These are phyloP conservation scores for Pseudopyrenochaeta lycopersici DNA, from an alignment of 2,329 filamentous ascomycete species.

Conservation along the genomic window DNA sequence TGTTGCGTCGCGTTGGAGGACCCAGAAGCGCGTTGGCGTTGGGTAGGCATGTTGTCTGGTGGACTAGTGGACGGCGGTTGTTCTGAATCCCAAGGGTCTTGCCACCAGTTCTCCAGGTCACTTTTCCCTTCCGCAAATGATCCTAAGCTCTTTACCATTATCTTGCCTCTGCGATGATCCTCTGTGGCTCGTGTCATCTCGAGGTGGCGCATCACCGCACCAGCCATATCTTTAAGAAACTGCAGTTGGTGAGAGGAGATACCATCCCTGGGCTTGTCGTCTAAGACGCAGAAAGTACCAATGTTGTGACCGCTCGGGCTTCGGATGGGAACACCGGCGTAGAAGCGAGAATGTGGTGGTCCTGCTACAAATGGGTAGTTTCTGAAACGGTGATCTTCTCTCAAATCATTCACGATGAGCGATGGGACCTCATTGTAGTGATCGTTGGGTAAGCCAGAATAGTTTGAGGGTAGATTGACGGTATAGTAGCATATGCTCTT, in stretches of 20 bases:
- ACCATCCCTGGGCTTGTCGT: conserved; percentile 63
- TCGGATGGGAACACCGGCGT: conserved; percentile 69
- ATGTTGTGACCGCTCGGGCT: conserved; percentile 66
- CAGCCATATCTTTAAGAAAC: conserved; percentile 65
- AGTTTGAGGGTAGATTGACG: conserved; percentile 37
- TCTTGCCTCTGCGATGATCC: conserved; percentile 63
- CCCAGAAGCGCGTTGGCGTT: conserved; percentile 30
- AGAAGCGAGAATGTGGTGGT: conserved; percentile 54
- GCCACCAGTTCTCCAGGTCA: conserved; percentile 44
- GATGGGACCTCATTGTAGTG: conserved; percentile 30
- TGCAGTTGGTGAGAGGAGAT: conserved; percentile 59
- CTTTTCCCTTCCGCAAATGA: conserved; percentile 50
- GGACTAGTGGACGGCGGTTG: conserved; percentile 13
- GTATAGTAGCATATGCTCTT: conserved; percentile 46
- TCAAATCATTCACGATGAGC: conserved; percentile 44
- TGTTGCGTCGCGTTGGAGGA: conserved; percentile 22
- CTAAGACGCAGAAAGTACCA: conserved; percentile 68
- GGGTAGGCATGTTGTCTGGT: conserved; percentile 21
- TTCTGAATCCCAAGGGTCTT: conserved; percentile 41
- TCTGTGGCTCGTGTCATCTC: conserved; percentile 64
- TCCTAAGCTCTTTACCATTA: conserved; percentile 58
- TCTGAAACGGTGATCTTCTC: conserved; percentile 50
- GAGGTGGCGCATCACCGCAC: conserved; percentile 68
- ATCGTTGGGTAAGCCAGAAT: conserved; percentile 21
- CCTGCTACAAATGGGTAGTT: conserved; percentile 42